Evolutionary conservation across 768 basidiomycete genomes (phyloP), one percentile per base, ranked within the genome.

Genomic region (Leucocoprinus birnbaumii): DNA sequence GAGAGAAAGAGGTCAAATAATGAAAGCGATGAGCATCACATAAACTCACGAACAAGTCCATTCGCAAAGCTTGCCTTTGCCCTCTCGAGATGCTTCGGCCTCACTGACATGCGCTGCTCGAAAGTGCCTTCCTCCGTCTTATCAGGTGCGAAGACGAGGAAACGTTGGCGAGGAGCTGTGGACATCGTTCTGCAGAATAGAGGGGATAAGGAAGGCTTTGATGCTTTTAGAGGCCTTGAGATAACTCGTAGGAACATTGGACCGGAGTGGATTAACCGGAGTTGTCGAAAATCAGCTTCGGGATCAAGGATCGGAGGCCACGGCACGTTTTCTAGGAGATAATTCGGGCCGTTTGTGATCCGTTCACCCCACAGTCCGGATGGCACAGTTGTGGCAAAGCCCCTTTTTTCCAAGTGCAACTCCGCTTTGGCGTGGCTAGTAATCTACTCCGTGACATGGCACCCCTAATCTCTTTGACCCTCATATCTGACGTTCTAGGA

Each of bases 91-190:
- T 90, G 88, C 37, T 66, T 60, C 3, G 70, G 59, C 34, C 87
- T 73, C 4, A 87, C 82, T 1, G 76, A 72, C 58, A 86, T 69
- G 27, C 87, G 76, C n/a, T 78, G 76, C 19, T 74, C 74, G 41
- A 82, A 76, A 2, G 82, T 79, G 2, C 77, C 85, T 48, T 75
- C 73, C 51, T 85, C 83, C 11, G 79, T 79, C 61, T 75, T 79
- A 64, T 89, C 87, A 2, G 86, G 86, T 1, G 86, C 84, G 60
- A 81, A 87, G 26, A 89, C 80, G 51, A 86, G 60, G 54, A 68
- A 72, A 24, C 61, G 64, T 27, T 69, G 69, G 18, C 60, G 58
- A 24, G 44, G 27, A 22, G 57, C 46, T 25, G 62, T 45, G n/a
- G 55, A 61, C 57, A 55, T 55, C 43, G 18, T 21, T 45, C 14